phyloP scores from a whole-genome alignment of 2,329 filamentous ascomycete species.

The Verticillium dahliae region DNA sequence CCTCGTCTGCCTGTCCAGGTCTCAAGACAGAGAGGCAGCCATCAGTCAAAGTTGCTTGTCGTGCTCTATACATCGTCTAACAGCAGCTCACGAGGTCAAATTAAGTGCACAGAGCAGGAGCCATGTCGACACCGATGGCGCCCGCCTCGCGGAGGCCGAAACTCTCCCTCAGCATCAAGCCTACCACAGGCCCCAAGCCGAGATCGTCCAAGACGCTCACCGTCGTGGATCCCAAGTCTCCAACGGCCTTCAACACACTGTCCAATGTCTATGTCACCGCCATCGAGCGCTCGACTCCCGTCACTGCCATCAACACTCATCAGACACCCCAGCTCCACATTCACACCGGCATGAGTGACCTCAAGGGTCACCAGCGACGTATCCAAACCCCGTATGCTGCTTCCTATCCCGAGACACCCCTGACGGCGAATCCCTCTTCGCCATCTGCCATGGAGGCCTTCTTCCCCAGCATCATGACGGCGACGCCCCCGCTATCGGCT shows the following conservation, averaged over 20 bases:
- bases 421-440: slow-evolving; percentile 44
- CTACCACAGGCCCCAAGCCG: slow-evolving; percentile 27
- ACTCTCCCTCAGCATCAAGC: slow-evolving; percentile 50
- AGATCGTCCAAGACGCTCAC: slow-evolving; percentile 35
- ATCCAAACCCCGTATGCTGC: slow-evolving; percentile 32
- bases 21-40: neutral
- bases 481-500: slow-evolving; percentile 53
- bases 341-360: neutral
- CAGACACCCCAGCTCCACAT: slow-evolving; percentile 26
- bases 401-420: slow-evolving; percentile 45
- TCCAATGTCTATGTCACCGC: slow-evolving; percentile 59
- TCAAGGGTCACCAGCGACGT: slow-evolving; percentile 20
- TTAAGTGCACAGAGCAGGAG: slow-evolving; percentile 22
- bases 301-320: slow-evolving; percentile 40
- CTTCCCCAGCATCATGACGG: slow-evolving; percentile 51
- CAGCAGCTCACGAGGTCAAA: neutral
- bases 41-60: neutral
- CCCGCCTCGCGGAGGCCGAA: slow-evolving; percentile 40
- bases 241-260: slow-evolving; percentile 59
- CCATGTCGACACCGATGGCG: slow-evolving; percentile 25
- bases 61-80: neutral
- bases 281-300: slow-evolving; percentile 51
- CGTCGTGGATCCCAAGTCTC: slow-evolving; percentile 48
- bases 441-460: slow-evolving; percentile 38
- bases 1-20: neutral